Percentiles rank a stretch among this genome's conserved stretches.
Evolutionary conservation across 1,139 yeast genomes (phyloP).

Genomic region (Debaryomyces singareniensis): DNA sequence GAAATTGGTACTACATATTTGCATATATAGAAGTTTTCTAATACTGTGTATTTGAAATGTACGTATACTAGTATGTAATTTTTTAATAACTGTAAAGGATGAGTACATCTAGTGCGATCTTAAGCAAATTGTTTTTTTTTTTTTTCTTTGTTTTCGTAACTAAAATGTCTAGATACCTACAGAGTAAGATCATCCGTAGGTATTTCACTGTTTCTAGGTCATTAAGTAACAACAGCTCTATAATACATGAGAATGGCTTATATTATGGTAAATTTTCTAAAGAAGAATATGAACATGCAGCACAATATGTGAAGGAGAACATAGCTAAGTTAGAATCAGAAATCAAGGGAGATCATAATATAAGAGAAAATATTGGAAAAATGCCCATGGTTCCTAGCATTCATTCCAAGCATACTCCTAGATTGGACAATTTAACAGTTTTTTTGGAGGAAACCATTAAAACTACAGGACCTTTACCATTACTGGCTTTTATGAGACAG

Average conservation of each 20-base stretch:
- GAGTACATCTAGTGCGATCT: not conserved
- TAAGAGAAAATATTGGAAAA: constrained; percentile 30
- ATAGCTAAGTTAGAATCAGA: constrained; percentile 25
- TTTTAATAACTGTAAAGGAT: not conserved
- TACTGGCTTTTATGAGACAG: constrained; percentile 75
- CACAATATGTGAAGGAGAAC: constrained; percentile 28
- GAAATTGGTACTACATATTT: too few species aligned
- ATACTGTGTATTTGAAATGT: not conserved
- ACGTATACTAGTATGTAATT: not conserved
- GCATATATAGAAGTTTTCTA: not conserved
- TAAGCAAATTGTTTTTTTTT: too few species aligned
- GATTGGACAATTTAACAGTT: constrained; percentile 27
- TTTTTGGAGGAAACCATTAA: constrained; percentile 51
- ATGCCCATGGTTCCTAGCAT: constrained; percentile 26
- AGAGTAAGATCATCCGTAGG: too few species aligned
- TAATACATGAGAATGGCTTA: constrained; percentile 11
- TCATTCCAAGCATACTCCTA: constrained; percentile 7
- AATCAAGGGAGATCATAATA: constrained; percentile 35
- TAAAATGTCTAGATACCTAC: too few species aligned
- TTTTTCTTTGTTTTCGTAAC: too few species aligned
- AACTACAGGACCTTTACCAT: constrained; percentile 70
- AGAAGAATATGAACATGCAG: constrained; percentile 37
- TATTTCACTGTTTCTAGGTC: too few species aligned
- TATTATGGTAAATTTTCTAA: constrained; percentile 31
- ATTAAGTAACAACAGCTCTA: too few species aligned